Evolutionary conservation across 1,284 basidiomycete species (phyloP), one percentile per base, ranked within the genome.

Genomic region (Testicularia cyperi): DNA sequence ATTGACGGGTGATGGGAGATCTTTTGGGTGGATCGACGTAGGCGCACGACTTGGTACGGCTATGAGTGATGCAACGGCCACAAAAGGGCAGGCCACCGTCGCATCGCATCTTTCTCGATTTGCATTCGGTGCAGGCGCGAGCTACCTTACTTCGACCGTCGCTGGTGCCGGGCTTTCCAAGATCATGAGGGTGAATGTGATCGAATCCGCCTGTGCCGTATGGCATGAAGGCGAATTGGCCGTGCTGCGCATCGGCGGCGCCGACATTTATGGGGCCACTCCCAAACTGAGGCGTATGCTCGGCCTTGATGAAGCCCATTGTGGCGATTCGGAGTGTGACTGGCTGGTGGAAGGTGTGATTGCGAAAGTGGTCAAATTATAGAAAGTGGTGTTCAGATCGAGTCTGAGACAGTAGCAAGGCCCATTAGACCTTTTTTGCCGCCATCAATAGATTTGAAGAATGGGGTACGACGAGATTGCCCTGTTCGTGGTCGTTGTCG

Each of bases 61-160:
- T 63, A 49, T 63, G 60, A 4, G 60, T 54, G 49, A 49, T 63
- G 54, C 60, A 63, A 25, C 60, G 53, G 29, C 60, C 54, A 22
- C 60, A 63, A 33, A 57, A 63, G 42, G 60, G 60, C n/a, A 63
- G 42, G n/a, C 60, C 60, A 14, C 60, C 60, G 35, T 63, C 60
- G 35, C 60, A 63, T n/a, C 60, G 48, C 60, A 63, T 63, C 45
- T 63, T 63, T 32, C 60, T 48, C 26, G 60, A 53, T 39, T 63
- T 63, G 54, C 60, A 63, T 33, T 63, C 60, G 28, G 60, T 63
- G 22, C 60, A 63, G 25, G 60, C 60, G 15, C 58, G 46, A 10
- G 58, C 58, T 9, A 62, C 58, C 36, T 62, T 62, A 35, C 52
- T 47, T 13, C 58, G 58, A 12, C 58, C 58, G 32, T 62, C 58